phyloP scores from a whole-genome alignment of 2,329 filamentous ascomycete species.

The Phoma sp. region DNA sequence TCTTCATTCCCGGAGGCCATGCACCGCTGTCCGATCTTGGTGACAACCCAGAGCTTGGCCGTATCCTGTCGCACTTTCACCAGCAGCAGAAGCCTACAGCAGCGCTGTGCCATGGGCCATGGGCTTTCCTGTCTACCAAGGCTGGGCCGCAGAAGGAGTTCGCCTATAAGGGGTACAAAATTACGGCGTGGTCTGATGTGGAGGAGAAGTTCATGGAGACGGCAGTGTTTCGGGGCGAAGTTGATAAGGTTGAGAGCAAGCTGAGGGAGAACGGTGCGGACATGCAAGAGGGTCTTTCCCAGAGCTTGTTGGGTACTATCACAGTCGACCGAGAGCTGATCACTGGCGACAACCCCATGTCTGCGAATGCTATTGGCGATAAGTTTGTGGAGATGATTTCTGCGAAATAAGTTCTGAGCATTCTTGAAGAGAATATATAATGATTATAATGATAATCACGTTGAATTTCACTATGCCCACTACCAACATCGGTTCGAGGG shows the following conservation, averaged over 20 bases:
- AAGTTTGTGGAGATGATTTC: constrained; percentile 45
- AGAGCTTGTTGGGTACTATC: constrained; percentile 49
- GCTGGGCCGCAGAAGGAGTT: constrained; percentile 44
- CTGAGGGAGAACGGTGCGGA: constrained; percentile 50
- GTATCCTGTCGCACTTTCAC: constrained; percentile 53
- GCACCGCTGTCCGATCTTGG: constrained; percentile 53
- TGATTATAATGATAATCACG: too few relatives aligned
- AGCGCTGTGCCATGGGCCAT: constrained; percentile 56
- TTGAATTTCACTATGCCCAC: too few relatives aligned
- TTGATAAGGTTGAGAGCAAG: constrained; percentile 51
- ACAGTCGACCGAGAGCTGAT: constrained; percentile 52
- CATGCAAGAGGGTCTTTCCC: constrained; percentile 52
- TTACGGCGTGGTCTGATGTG: constrained; percentile 54
- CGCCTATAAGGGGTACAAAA: constrained; percentile 54
- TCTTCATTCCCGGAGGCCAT: constrained; percentile 56
- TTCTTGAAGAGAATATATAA: too few relatives aligned
- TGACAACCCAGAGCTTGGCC: constrained; percentile 50
- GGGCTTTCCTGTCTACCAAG: constrained; percentile 53
- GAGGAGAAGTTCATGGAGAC: constrained; percentile 57
- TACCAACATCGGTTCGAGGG: too few relatives aligned
- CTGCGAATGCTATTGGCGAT: constrained; percentile 39
- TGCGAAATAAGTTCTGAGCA: neutral
- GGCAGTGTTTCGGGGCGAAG: constrained; percentile 47
- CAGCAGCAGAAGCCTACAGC: constrained; percentile 51
- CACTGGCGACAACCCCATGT: constrained; percentile 42